Percentiles rank a stretch among this genome's conserved stretches.
Evolutionary conservation across 2,329 filamentous ascomycete species (phyloP).

Genomic region (Arthrobotrys megalospora): DNA sequence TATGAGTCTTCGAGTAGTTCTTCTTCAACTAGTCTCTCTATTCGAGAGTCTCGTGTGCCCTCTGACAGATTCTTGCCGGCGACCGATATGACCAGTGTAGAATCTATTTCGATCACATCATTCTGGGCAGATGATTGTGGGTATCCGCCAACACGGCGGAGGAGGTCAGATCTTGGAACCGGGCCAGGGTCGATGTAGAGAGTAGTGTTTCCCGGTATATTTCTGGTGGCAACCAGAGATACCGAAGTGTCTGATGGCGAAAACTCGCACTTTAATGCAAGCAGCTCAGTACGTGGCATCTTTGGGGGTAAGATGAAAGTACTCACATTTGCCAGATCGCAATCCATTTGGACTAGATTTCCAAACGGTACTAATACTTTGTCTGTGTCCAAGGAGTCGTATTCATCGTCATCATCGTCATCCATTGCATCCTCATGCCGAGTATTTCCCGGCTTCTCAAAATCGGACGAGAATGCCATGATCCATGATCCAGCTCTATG

Average conservation of each 20-base stretch:
- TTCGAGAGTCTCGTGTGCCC: constrained; percentile 68
- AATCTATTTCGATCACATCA: constrained; percentile 85
- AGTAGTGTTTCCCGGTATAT: constrained; percentile 80
- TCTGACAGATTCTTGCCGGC: constrained; percentile 60
- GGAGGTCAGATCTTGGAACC: constrained; percentile 83
- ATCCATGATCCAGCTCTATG: constrained; percentile 89
- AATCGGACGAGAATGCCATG: constrained; percentile 93
- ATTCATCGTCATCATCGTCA: constrained; percentile 75
- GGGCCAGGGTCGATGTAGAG: constrained; percentile 92
- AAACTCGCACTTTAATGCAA: constrained; percentile 47
- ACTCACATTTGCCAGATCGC: constrained; percentile 81
- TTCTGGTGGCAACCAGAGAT: constrained; percentile 79
- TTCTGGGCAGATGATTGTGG: constrained; percentile 82
- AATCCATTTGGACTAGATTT: constrained; percentile 90
- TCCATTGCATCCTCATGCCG: constrained; percentile 73
- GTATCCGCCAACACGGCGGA: constrained; percentile 90
- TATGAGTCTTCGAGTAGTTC: constrained; percentile 81
- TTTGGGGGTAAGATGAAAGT: background rate
- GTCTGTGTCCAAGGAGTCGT: constrained; percentile 71
- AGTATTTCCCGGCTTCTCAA: constrained; percentile 70
- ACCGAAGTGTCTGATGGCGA: constrained; percentile 72
- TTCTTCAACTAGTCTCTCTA: constrained; percentile 66
- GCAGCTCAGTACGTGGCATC: too few relatives aligned
- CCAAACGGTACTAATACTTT: constrained; percentile 94
- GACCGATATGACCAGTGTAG: constrained; percentile 71